These are phyloP conservation scores for Penicillium brasilianum DNA, from an alignment of 2,329 filamentous ascomycete genomes.

Conservation along the genomic window DNA sequence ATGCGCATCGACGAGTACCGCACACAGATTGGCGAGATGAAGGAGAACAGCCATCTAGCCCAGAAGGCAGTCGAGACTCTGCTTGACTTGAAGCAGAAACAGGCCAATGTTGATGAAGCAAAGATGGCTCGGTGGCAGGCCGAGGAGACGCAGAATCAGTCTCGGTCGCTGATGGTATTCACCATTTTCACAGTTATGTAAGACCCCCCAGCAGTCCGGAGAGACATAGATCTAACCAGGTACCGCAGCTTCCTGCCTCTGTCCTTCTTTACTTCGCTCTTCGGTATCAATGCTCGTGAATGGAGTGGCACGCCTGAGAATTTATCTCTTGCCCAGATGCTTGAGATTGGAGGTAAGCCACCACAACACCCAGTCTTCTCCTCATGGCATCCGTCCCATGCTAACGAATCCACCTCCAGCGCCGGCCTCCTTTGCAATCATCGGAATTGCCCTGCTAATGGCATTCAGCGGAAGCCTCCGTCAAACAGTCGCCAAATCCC, in stretches of 20 bases:
- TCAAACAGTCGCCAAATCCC: conserved; percentile 29
- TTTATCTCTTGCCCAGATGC: conserved; percentile 38
- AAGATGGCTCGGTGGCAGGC: conserved; percentile 66
- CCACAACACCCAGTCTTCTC: neutral
- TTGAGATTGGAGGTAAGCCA: conserved; percentile 37
- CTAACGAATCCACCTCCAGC: conserved; percentile 19
- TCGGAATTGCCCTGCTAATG: conserved; percentile 57
- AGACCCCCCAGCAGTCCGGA: conserved; percentile 10
- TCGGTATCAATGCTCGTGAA: conserved; percentile 68
- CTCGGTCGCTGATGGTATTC: conserved; percentile 63
- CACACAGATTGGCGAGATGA: conserved; percentile 62
- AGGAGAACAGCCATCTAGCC: conserved; percentile 61
- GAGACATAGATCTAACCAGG: neutral
- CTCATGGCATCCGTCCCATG: neutral
- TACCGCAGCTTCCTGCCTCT: conserved; percentile 59
- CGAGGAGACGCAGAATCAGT: conserved; percentile 66
- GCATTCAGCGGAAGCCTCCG: conserved; percentile 56
- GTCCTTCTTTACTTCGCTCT: conserved; percentile 68
- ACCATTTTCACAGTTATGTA: conserved; percentile 67
- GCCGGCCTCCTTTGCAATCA: conserved; percentile 57
- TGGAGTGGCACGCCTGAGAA: conserved; percentile 58
- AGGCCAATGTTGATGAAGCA: conserved; percentile 70
- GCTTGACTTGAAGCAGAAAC: conserved; percentile 69
- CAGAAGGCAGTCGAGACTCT: conserved; percentile 69
- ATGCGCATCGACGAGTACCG: conserved; percentile 61